phyloP scores from a whole-genome alignment of 768 basidiomycete genomes.

The Trametes cinnabarina region DNA sequence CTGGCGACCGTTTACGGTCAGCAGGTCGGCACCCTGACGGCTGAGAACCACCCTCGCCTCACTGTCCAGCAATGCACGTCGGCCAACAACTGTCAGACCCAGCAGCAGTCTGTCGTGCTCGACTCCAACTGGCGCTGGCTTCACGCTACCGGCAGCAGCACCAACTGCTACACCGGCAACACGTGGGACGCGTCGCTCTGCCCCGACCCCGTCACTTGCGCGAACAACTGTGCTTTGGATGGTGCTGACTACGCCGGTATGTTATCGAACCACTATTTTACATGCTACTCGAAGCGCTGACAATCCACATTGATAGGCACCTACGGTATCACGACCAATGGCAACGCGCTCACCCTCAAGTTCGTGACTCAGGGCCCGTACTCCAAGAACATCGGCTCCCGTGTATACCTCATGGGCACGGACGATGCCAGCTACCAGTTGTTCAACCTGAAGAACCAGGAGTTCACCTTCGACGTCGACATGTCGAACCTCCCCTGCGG shows the following conservation, averaged over 20 bases:
- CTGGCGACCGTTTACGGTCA: conserved; percentile 44
- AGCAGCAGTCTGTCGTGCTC: conserved; percentile 34
- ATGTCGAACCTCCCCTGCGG: conserved; percentile 56
- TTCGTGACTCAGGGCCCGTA: conserved; percentile 30
- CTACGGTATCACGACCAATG: conserved; percentile 36
- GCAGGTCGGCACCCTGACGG: conserved; percentile 46
- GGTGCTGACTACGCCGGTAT: conserved; percentile 35
- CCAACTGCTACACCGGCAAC: conserved; percentile 56
- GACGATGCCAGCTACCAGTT: conserved; percentile 40
- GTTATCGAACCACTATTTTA: neutral
- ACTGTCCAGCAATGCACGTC: conserved; percentile 47
- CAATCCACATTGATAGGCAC: conserved; percentile 31
- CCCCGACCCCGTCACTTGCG: conserved; percentile 48
- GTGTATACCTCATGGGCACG: conserved; percentile 48
- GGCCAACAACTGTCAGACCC: conserved; percentile 37
- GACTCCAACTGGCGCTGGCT: conserved; percentile 48
- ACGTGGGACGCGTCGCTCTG: conserved; percentile 52
- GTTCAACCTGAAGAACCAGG: conserved; percentile 54
- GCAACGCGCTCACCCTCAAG: conserved; percentile 33
- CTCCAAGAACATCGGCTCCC: conserved; percentile 36
- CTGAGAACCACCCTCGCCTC: conserved; percentile 49
- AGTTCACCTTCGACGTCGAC: conserved; percentile 62
- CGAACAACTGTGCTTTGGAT: conserved; percentile 35
- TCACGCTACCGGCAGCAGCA: conserved; percentile 35
- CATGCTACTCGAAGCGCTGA: neutral